phyloP scores from a whole-genome alignment of 2,329 filamentous ascomycete genomes.

The Plectosphaerella plurivora region DNA sequence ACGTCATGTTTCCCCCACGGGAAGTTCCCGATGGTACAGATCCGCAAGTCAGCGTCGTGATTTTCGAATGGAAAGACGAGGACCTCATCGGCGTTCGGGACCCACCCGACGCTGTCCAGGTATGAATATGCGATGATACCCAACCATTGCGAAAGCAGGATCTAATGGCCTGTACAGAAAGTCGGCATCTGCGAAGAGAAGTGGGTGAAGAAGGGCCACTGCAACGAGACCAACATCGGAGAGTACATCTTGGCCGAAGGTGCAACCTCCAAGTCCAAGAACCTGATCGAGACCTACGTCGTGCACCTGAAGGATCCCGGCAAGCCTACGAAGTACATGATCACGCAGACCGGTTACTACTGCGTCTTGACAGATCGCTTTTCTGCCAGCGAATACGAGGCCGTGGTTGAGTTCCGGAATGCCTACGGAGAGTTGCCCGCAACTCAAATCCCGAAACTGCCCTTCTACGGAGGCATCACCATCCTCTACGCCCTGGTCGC shows the following conservation, averaged over 20 bases:
- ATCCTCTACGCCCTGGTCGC: slow-evolving; percentile 88
- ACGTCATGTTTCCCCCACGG: slow-evolving; percentile 67
- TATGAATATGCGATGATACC: slow-evolving; percentile 22
- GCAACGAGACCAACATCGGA: slow-evolving; percentile 73
- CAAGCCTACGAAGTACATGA: slow-evolving; percentile 70
- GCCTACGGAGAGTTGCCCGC: slow-evolving; percentile 94
- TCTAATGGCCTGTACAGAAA: slow-evolving; percentile 30
- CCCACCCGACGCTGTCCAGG: slow-evolving; percentile 47
- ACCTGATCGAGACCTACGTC: slow-evolving; percentile 72
- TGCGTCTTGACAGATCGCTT: slow-evolving; percentile 79
- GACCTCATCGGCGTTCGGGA: slow-evolving; percentile 68
- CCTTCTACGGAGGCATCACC: slow-evolving; percentile 92
- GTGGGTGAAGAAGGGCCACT: slow-evolving; percentile 64
- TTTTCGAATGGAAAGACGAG: slow-evolving; percentile 93
- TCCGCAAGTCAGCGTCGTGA: slow-evolving; percentile 74
- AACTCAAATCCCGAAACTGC: slow-evolving; percentile 92
- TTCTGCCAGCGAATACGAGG: slow-evolving; percentile 65
- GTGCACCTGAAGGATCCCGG: slow-evolving; percentile 72
- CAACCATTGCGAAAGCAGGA: not conserved
- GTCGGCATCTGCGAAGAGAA: slow-evolving; percentile 68
- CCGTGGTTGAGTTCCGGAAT: slow-evolving; percentile 87
- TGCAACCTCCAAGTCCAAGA: slow-evolving; percentile 65
- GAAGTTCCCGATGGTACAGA: slow-evolving; percentile 48
- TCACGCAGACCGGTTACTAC: slow-evolving; percentile 92
- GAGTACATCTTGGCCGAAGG: slow-evolving; percentile 79